A percentile compares a stretch with the other conserved stretches of the same genome.
Evolutionary conservation across 441 rosid species (phyloP).

Genomic region (Pelargonium australe): DNA sequence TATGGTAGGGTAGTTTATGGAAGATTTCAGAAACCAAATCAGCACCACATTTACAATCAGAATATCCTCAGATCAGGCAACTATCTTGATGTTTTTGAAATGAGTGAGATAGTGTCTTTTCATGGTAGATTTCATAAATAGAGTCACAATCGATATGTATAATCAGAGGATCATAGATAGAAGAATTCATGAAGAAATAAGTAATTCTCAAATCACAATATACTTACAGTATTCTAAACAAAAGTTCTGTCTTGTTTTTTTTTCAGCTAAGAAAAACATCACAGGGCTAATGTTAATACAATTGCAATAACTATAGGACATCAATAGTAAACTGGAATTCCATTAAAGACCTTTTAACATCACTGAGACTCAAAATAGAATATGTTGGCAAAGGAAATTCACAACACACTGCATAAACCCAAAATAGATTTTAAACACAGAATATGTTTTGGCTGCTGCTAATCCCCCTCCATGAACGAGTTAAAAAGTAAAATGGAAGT

Average conservation of each 20-base stretch:
- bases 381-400: neutral
- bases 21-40: neutral
- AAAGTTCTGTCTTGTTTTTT: neutral
- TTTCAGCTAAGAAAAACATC: neutral
- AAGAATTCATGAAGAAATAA: slow-evolving; percentile 1
- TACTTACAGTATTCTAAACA: neutral
- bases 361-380: slow-evolving; percentile 2
- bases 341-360: slow-evolving; percentile 7
- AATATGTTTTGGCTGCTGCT: slow-evolving; percentile 1
- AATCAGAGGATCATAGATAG: neutral
- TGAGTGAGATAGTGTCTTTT: slow-evolving; percentile 2
- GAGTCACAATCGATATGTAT: neutral
- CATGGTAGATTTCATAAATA: neutral
- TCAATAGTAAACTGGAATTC: neutral
- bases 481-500: neutral
- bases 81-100: neutral
- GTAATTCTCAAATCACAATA: neutral
- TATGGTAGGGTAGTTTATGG: neutral
- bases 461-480: neutral
- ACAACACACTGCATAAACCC: neutral
- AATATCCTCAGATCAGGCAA: slow-evolving; percentile 1
- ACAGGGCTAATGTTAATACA: neutral
- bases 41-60: neutral
- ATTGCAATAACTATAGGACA: neutral
- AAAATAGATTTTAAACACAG: neutral